Evolutionary conservation across 1,139 yeast genomes (phyloP), one percentile per base, ranked within the genome.

Genomic region (Protomyces lactucae-debilis): DNA sequence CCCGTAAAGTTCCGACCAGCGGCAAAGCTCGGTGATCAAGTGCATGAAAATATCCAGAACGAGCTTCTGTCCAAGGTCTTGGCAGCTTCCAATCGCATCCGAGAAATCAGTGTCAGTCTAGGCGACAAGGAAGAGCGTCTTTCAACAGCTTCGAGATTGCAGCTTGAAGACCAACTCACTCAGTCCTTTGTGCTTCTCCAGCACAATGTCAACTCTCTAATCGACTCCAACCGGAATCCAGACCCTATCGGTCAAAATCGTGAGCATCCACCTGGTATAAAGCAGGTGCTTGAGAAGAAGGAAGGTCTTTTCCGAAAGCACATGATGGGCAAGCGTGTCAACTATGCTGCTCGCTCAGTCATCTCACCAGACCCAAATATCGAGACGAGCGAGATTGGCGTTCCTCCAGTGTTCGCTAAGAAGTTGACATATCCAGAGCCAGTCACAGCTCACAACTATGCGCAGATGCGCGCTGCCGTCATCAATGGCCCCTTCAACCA

Each of bases 251-350:
- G 86, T 23, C 68, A 63, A 21, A 86, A 85, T n/a, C 85, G 83
- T 69, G 76, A 83, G 35, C 92, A 96, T 53, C 83, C 83, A 60
- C 99, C 99, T 1, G 99, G 99, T 79, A 85, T 95, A 72, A 93
- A 95, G 76, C 99, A 95, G 80, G 96, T 97, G 3, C 80, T 95
- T 73, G 99, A 95, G 78, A 93, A 95, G 86, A 95, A 95, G 76
- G 99, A 95, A 78, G 99, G 99, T 76, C 82, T 93, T 71, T 93
- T 93, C 81, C 86, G 99, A 81, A 93, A 92, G 76, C 97, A 95
- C 74, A 93, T 95, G 99, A 95, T 95, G 99, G 99, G 99, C 76
- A 95, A 95, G 81, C 90, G 99, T 80, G 99, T 95, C 67, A 95
- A 95, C 76, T 92, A 88, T 73, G 98, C 99, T 67, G 99, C 99